Evolutionary conservation across 2,329 filamentous ascomycete genomes (phyloP), one percentile per base, ranked within the genome.

Genomic region (Venturia carpophila): DNA sequence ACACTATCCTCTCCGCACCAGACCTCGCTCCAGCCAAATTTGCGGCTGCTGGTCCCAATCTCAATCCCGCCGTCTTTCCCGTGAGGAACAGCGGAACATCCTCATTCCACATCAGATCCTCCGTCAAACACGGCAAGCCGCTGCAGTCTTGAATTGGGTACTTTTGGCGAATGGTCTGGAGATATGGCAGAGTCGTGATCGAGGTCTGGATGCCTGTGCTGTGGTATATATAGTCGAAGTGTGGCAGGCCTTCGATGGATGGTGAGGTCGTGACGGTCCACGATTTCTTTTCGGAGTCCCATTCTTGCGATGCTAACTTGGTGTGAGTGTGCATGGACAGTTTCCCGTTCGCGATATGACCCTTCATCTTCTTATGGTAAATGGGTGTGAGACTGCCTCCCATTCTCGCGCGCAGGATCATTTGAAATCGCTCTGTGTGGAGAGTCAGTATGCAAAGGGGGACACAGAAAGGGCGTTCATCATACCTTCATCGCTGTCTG

Each of bases 301-400:
- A 87, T 1, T 70, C 69, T 5, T 83, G 82, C 1, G 79, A 78
- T 0, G 71, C 70, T 7, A 92, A 78, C 1, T 73, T 79, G 0
- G 87, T 91, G 63, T 83, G 75, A 0, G 83, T 83, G 65, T 83
- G 79, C 9, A 91, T 75, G 9, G 79, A 77, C 2, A 89, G 75
- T 13, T 78, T 79, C 0, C 82, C 80, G 0, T 76, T 71, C 0
- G 81, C 75, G 0, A 83, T 73, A 70, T 90, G 85, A 6, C 81
- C 76, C 72, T 87, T 85, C 7, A 91, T 75, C n/a, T 85, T 80
- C 72, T 87, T 89, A 68, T 84, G 78, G 73, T 86, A 91, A 0
- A 80, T 77, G 0, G 88, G 86, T 4, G 86, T 91, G 68, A 92
- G 84, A 73, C 87, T 91, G n/a, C 90, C 90, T 2, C 90, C 90